phyloP scores from a whole-genome alignment of 768 basidiomycete species.

The Ramaria rubella region DNA sequence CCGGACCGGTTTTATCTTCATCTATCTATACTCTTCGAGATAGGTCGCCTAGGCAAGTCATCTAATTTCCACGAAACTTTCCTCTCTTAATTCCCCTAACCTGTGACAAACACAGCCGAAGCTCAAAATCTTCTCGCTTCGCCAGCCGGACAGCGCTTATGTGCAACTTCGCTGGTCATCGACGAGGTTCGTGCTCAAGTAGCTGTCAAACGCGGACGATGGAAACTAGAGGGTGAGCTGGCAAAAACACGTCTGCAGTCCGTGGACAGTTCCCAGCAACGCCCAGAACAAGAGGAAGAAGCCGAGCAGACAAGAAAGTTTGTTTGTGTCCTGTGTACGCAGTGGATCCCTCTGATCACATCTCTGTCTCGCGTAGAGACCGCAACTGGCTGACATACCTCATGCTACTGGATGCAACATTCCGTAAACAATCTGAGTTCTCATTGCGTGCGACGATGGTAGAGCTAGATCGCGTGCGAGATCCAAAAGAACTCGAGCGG shows the following conservation, averaged over 20 bases:
- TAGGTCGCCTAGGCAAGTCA: conserved; percentile 65
- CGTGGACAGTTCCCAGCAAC: background rate
- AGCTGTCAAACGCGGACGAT: conserved; percentile 49
- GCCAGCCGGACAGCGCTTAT: conserved; percentile 33
- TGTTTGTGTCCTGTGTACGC: background rate
- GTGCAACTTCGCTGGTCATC: conserved; percentile 62
- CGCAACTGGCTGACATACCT: conserved; percentile 85
- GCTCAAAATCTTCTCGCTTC: conserved; percentile 6
- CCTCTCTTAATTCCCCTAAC: background rate
- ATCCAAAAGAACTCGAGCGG: conserved; percentile 9
- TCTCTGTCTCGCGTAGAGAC: conserved; percentile 40
- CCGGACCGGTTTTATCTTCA: conserved; percentile 78
- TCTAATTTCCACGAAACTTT: conserved; percentile 18
- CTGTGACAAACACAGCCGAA: background rate
- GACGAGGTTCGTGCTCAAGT: conserved; percentile 72
- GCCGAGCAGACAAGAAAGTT: conserved; percentile 48
- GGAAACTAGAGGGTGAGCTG: conserved; percentile 53
- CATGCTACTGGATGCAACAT: conserved; percentile 62
- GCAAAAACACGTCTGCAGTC: conserved; percentile 28
- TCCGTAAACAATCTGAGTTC: conserved; percentile 29
- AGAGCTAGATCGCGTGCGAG: conserved; percentile 5
- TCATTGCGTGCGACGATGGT: conserved; percentile 21
- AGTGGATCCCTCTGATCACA: conserved; percentile 10
- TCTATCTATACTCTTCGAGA: conserved; percentile 61
- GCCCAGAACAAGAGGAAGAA: conserved; percentile 40